Base-by-base conservation (phyloP, 2,329 filamentous ascomycete genomes). In the Colletotrichum plurivorum region DNA sequence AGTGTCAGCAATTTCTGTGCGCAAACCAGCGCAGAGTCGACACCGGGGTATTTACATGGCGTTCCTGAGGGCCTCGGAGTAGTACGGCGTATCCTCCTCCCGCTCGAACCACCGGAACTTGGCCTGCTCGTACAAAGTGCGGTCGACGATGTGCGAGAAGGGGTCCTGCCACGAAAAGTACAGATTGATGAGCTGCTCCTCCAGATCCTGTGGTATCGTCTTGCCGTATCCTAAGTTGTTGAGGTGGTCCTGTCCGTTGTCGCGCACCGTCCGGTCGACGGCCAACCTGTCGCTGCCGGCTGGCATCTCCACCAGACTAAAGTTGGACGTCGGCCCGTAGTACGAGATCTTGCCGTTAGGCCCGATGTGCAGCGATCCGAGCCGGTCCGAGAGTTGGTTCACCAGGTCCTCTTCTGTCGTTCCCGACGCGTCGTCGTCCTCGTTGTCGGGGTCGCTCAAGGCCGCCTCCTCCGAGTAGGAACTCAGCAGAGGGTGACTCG, bases 291-390 rank as follows among this genome's bases (percentile, higher is more conserved):
- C 75, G 1, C 73, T 27, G 2, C 57, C 70, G 0, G 65, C 52
- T 0, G 74, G 73, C 71, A 76, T 74, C 13, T 75, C 71, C 2
- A 75, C 70, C 3, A 76, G 68, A 31, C 74, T 74, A 16, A 76
- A 76, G 63, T 75, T 74, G 7, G 74, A 76, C 0, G 75, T 76
- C 2, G 75, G 75, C 0, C 75, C 74, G 20, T 72, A 76, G 68
- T 73, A 76, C 1, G 72, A 69, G 10, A 75, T 69, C 4, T 71
- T 66, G 4, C 75, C 75, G 16, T 69, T 75, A 0, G 71, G 71
- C 5, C 71, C 73, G 31, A 76, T 75, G 7, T 74, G 73, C 2
- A 76, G 53, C 3, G 71, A 72, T 2, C 75, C 75, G 4, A 76
- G 70, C 13, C 75, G 63, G n/a, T 76, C 73, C 1, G 75, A 76